Conservation (phyloP, 2,329 filamentous ascomycete genomes). For the Ophiostoma populinum region DNA sequence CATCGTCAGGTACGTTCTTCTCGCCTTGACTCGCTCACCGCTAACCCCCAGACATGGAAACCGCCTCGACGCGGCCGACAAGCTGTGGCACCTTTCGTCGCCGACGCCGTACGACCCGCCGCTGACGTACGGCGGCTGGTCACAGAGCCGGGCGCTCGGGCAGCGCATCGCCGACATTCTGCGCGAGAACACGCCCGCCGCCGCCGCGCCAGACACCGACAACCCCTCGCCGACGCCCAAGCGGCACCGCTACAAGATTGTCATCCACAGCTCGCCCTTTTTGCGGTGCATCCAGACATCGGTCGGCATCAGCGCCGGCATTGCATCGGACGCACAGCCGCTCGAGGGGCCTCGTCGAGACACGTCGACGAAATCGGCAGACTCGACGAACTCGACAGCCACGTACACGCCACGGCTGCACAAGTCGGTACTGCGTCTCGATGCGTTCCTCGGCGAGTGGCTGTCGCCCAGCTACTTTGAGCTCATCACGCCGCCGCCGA, state of each 20-base stretch:
- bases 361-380: no score
- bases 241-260: slow-evolving; percentile 53
- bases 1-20: slow-evolving; percentile 28
- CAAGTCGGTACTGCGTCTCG: slow-evolving; percentile 57
- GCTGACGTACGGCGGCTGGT: slow-evolving; percentile 86
- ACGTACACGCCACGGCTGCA: slow-evolving; percentile 18
- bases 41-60: slow-evolving; percentile 57
- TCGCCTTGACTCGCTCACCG: neutral
- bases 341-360: no score
- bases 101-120: slow-evolving; percentile 92
- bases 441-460: slow-evolving; percentile 93
- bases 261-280: slow-evolving; percentile 89
- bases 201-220: slow-evolving; percentile 4
- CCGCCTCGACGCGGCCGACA: slow-evolving; percentile 84
- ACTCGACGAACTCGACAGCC: neutral
- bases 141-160: slow-evolving; percentile 68
- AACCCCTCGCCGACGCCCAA: slow-evolving; percentile 17
- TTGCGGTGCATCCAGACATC: slow-evolving; percentile 85
- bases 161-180: slow-evolving; percentile 64
- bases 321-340: slow-evolving; percentile 42
- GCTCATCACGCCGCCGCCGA: slow-evolving; percentile 74
- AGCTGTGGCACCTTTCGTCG: slow-evolving; percentile 84
- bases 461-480: slow-evolving; percentile 87
- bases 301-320: slow-evolving; percentile 69
- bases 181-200: slow-evolving; percentile 31